A percentile compares a stretch with the other conserved stretches of the same genome.
phyloP scores from a whole-genome alignment of 345 rosid species.

The Euphorbia tirucalli region DNA sequence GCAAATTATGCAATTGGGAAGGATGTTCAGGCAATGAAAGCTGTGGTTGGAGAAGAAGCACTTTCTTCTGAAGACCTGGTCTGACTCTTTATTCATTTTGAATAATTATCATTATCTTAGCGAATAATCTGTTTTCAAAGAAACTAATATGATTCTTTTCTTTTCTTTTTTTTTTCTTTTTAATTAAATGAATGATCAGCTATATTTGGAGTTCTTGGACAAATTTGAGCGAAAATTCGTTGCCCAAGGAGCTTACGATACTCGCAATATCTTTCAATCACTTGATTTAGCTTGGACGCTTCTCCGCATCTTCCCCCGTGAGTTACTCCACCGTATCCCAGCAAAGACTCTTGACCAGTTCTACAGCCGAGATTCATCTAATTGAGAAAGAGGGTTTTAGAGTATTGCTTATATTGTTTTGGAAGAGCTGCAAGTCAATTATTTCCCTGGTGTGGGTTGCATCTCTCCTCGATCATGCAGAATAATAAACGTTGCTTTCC shows the following conservation, averaged over 20 bases:
- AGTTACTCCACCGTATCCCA: constrained; percentile 96
- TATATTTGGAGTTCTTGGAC: constrained; percentile 80
- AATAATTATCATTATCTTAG: background rate
- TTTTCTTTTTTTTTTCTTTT: too few species aligned
- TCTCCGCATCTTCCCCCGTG: constrained; percentile 98
- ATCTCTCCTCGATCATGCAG: constrained; percentile 6
- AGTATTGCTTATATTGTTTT: background rate
- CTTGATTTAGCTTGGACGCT: constrained; percentile 96
- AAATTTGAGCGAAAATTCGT: constrained; percentile 96
- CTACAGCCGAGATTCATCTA: constrained; percentile 68
- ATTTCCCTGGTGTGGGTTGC: constrained; percentile 3
- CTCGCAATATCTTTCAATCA: constrained; percentile 88
- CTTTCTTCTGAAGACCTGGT: constrained; percentile 98
- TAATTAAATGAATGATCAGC: constrained; percentile 53
- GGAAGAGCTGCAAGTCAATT: constrained; percentile 18
- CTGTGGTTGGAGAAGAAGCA: constrained; percentile 99
- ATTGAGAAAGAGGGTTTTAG: constrained; percentile 9
- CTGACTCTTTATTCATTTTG: constrained; percentile 19
- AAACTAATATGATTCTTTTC: constrained; percentile 19
- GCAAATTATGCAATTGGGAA: constrained; percentile 97
- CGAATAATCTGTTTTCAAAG: background rate
- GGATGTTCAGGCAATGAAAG: constrained; percentile 99
- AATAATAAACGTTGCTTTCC: constrained; percentile 24
- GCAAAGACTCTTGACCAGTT: constrained; percentile 86
- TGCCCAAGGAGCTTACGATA: constrained; percentile 91